These are phyloP conservation scores for Chlamydomonas sp. DNA, from an alignment of 139 green algal genomes.

Conservation along the genomic window DNA sequence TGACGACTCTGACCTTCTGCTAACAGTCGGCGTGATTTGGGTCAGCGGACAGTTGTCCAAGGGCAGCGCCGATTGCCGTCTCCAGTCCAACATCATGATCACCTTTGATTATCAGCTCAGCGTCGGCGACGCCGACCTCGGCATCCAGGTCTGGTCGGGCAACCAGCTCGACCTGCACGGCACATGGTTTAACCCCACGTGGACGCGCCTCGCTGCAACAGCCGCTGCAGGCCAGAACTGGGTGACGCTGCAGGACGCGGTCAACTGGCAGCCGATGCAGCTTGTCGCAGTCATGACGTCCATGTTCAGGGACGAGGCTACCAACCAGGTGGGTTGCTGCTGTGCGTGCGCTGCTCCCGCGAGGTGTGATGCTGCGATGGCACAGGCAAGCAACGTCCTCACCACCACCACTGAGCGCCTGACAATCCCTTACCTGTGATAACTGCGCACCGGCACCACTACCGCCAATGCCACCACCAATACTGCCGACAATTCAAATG, in stretches of 20 bases:
- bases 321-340: too few relatives aligned
- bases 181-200: constrained; percentile 37
- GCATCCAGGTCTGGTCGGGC: constrained; percentile 13
- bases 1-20: constrained; percentile 16
- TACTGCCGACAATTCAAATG: too few relatives aligned
- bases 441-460: too few relatives aligned
- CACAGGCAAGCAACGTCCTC: too few relatives aligned
- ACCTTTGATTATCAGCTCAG: constrained; percentile 1
- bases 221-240: constrained; percentile 16
- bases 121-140: not conserved
- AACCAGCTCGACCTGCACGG: constrained; percentile 46
- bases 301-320: constrained; percentile 44
- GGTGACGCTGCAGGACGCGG: constrained; percentile 30
- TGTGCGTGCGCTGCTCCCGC: too few relatives aligned
- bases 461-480: too few relatives aligned
- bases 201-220: constrained; percentile 39
- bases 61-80: constrained; percentile 14
- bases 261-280: constrained; percentile 41
- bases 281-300: constrained; percentile 38
- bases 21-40: constrained; percentile 2
- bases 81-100: constrained; percentile 10
- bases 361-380: too few relatives aligned
- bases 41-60: constrained; percentile 7
- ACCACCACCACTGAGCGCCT: too few relatives aligned
- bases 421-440: too few relatives aligned